These are phyloP conservation scores for Taphrina deformans DNA, from an alignment of 1,139 yeast species.

Conservation along the genomic window DNA sequence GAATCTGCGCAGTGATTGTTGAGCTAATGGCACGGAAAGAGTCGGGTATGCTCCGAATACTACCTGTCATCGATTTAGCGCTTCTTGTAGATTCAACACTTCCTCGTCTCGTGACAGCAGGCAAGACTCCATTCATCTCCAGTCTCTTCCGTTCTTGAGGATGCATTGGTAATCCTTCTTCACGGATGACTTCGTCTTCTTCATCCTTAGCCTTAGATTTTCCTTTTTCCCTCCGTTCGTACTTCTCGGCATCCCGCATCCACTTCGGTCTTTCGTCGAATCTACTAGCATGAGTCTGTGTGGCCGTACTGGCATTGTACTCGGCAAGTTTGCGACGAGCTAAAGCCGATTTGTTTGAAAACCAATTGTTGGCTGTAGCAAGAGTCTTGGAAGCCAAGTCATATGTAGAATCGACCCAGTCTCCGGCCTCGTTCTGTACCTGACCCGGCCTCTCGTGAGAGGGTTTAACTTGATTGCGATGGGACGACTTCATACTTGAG, in stretches of 20 bases:
- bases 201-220: conserved; percentile 16
- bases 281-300: conserved; percentile 1
- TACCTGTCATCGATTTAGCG: conserved; percentile 19
- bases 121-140: conserved; percentile 24
- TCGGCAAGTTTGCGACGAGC: conserved; percentile 31
- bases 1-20: background rate
- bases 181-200: conserved; percentile 18
- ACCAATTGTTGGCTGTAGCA: conserved; percentile 22
- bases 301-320: conserved; percentile 17
- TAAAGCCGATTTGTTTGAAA: conserved; percentile 25
- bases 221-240: conserved; percentile 29
- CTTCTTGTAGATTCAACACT: conserved; percentile 24
- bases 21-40: conserved; percentile 5
- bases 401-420: conserved; percentile 30
- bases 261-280: conserved; percentile 31
- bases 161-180: conserved; percentile 30
- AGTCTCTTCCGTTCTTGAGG: conserved; percentile 26
- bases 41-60: conserved; percentile 10
- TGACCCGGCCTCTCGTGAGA: background rate
- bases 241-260: conserved; percentile 32
- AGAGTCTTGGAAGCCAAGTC: conserved; percentile 24
- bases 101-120: conserved; percentile 4
- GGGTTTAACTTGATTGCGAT: background rate
- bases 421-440: conserved; percentile 21
- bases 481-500: background rate